Conservation (phyloP, 257 asterid species). For the Solanum medicagineum region DNA sequence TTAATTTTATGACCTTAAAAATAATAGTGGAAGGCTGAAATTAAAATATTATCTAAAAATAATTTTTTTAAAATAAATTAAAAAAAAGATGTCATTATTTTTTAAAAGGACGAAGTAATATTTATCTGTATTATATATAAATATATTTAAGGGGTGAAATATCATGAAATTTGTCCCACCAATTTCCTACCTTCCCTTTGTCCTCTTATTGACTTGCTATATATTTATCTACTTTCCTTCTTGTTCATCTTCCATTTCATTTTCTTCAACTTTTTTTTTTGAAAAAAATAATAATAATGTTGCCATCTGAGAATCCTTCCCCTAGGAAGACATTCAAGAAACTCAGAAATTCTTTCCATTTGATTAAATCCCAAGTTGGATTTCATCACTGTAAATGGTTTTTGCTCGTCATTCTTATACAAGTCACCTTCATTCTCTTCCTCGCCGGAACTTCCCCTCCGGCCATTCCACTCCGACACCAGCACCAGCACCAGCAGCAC, state of each 20-base stretch:
- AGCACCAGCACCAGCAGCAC: neutral
- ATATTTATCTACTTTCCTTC: neutral
- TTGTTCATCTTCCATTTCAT: neutral
- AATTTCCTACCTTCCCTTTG: neutral
- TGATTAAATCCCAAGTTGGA: slow-evolving; percentile 5
- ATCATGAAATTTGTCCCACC: neutral
- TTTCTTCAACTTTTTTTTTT: neutral
- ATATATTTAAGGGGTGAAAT: too few relatives aligned
- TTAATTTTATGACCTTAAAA: too few relatives aligned
- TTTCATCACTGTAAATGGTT: slow-evolving; percentile 5
- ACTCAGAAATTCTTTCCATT: neutral
- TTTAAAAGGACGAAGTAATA: too few relatives aligned
- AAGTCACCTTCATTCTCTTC: slow-evolving; percentile 4
- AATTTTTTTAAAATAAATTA: too few relatives aligned
- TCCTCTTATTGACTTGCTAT: neutral
- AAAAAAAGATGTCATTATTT: too few relatives aligned
- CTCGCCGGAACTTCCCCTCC: slow-evolving; percentile 11
- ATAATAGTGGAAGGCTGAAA: accelerated
- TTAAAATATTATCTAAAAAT: too few relatives aligned
- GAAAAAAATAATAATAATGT: neutral
- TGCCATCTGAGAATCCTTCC: neutral
- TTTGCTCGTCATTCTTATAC: neutral
- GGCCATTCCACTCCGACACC: neutral
- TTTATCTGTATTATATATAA: too few relatives aligned
- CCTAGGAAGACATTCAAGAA: slow-evolving; percentile 3